Conservation (phyloP, 768 basidiomycete genomes). For the Mycena maculata region DNA sequence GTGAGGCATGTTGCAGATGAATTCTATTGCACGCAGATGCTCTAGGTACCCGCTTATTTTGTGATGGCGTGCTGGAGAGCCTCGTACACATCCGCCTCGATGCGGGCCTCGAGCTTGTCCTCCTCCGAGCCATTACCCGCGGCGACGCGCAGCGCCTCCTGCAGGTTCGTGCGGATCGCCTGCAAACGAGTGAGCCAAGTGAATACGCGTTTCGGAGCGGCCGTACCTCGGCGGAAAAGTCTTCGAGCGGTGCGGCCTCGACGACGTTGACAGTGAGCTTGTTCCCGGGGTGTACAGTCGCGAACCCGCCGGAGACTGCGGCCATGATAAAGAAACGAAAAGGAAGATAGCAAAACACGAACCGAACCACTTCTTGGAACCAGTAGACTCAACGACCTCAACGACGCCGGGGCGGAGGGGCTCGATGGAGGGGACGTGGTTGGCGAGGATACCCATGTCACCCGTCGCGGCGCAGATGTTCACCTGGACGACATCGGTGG, state of each 20-base stretch:
- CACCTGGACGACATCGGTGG: conserved; percentile 93
- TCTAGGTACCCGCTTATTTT: conserved; percentile 42
- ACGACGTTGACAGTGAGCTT: conserved; percentile 96
- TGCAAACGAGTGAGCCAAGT: too few relatives aligned
- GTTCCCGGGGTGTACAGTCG: conserved; percentile 98
- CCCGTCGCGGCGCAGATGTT: conserved; percentile 94
- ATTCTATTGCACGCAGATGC: conserved; percentile 8
- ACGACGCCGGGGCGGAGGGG: conserved; percentile 93
- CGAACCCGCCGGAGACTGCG: conserved; percentile 94
- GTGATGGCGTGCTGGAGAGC: conserved; percentile 88
- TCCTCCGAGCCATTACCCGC: conserved; percentile 89
- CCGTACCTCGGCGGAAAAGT: conserved; percentile 91
- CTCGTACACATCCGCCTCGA: conserved; percentile 98
- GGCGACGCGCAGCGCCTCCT: conserved; percentile 87
- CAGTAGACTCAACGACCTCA: conserved; percentile 89
- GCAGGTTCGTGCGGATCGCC: conserved; percentile 91
- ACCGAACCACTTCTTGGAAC: conserved; percentile 98
- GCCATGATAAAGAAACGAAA: neutral
- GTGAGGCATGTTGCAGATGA: conserved; percentile 4
- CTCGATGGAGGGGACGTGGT: conserved; percentile 98
- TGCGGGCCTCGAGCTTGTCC: conserved; percentile 91
- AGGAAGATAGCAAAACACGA: conserved; percentile 45
- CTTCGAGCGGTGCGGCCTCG: conserved; percentile 92
- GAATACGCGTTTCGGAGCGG: too few relatives aligned
- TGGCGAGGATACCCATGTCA: conserved; percentile 99